Conservation (phyloP, 192 early-diverging fungal genomes). For the Entomortierella beljakovae region DNA sequence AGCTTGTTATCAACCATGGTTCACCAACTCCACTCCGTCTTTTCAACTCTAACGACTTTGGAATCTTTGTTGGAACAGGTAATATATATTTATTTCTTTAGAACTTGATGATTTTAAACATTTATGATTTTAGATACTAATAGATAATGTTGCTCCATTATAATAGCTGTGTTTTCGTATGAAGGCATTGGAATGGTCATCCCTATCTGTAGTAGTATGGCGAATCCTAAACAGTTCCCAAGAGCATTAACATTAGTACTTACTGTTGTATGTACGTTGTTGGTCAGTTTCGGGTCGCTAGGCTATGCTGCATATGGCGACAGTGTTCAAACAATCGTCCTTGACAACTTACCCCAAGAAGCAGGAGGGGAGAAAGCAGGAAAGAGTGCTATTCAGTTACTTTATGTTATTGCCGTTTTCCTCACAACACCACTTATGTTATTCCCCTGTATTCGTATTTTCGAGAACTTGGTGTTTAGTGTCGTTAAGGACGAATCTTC, state of each 20-base stretch:
- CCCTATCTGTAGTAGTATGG: slow-evolving; percentile 85
- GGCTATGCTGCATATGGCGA: slow-evolving; percentile 88
- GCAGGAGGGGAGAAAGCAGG: slow-evolving; percentile 57
- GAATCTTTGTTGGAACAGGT: slow-evolving; percentile 55
- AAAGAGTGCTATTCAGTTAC: slow-evolving; percentile 78
- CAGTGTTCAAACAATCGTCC: slow-evolving; percentile 83
- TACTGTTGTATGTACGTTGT: slow-evolving; percentile 74
- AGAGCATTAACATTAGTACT: slow-evolving; percentile 79
- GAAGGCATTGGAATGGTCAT: slow-evolving; percentile 93
- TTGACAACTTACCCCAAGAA: slow-evolving; percentile 81
- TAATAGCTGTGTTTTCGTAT: slow-evolving; percentile 92
- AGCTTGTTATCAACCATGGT: slow-evolving; percentile 64
- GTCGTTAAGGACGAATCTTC: slow-evolving; percentile 56
- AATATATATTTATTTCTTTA: slow-evolving; percentile 4
- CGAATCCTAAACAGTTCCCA: slow-evolving; percentile 86
- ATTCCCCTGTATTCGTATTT: slow-evolving; percentile 92
- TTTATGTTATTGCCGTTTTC: slow-evolving; percentile 91
- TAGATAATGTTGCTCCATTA: slow-evolving; percentile 15
- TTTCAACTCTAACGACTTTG: slow-evolving; percentile 54
- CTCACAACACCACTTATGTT: slow-evolving; percentile 87
- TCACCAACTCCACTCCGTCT: slow-evolving; percentile 68
- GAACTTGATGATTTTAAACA: background rate
- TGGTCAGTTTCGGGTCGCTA: slow-evolving; percentile 79
- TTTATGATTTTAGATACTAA: background rate
- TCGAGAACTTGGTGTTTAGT: slow-evolving; percentile 79